phyloP scores from a whole-genome alignment of 805 yeast genomes.

The Candida nemodendra region DNA sequence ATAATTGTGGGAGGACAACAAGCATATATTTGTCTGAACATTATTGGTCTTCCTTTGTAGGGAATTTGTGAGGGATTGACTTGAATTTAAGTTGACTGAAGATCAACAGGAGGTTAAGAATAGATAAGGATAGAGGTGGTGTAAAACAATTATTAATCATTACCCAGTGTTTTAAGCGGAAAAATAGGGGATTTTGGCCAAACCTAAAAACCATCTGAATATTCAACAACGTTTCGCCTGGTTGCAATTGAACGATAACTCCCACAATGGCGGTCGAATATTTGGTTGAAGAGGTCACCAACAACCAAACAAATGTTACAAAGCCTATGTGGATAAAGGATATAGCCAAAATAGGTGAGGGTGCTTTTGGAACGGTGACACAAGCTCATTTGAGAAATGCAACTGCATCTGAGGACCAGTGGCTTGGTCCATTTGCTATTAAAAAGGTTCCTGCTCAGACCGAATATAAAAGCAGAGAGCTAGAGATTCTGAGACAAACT shows the following conservation, averaged over 20 bases:
- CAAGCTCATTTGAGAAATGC: slow-evolving; percentile 55
- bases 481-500: slow-evolving; percentile 71
- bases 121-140: not conserved
- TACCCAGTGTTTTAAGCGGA: no score
- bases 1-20: no score
- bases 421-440: slow-evolving; percentile 83
- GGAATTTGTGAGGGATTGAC: no score
- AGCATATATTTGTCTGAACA: no score
- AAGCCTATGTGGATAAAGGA: slow-evolving; percentile 69
- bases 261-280: slow-evolving; percentile 37
- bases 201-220: no score
- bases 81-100: no score
- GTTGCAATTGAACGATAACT: no score
- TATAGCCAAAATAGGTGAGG: slow-evolving; percentile 76
- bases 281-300: slow-evolving; percentile 59
- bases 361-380: slow-evolving; percentile 83
- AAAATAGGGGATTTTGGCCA: no score
- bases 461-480: slow-evolving; percentile 78
- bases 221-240: no score
- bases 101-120: not conserved
- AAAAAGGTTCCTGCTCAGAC: slow-evolving; percentile 86
- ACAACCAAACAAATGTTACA: slow-evolving; percentile 51
- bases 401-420: slow-evolving; percentile 30
- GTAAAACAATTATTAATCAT: no score
- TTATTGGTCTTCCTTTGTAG: no score